Evolutionary conservation across 176 grass and related monocot genomes (phyloP), one percentile per base, ranked within the genome.

Genomic region (Tillandsia fasciculata): DNA sequence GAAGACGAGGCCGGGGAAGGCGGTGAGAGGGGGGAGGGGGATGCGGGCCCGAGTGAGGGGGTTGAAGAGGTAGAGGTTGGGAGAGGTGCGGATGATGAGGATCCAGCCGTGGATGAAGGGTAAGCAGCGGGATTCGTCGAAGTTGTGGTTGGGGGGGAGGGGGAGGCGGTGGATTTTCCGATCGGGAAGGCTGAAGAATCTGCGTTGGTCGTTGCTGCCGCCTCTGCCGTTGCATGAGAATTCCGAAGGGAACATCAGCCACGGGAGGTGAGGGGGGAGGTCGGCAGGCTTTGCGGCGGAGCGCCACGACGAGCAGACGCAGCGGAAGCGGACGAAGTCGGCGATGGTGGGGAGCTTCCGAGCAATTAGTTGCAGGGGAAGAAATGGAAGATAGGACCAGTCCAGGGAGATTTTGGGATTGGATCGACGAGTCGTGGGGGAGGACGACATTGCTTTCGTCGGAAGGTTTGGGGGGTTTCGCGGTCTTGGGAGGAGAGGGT

Each of bases 41-140:
- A 64, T 64, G 20, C 18, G 5, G 18, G 18, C 20, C 1, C 18
- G 11, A 8, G 63, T 26, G 63, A 64, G 12, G 3, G 63, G 63
- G 22, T 64, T 64, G 22, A 64, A 9, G 22, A 64, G 63, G 63
- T 4, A 10, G 63, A 26, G 20, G 12, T 4, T 27, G n/a, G 26
- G 63, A 3, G 5, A 24, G 6, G 0, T n/a, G 18, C 7, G 9
- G 63, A 65, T 17, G 8, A 10, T 28, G 63, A 65, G 7, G 23
- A 64, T 10, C 63, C 63, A 64, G 63, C 63, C 63, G 2, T 64
- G 63, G 63, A 23, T 26, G 63, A 23, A 65, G 63, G 22, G 22
- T 6, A 17, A 27, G 64, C 15, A 65, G 22, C 64, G 28, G 8
- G 18, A 17, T 6, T 20, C 56, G 12, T 59, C 56, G 29, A 0